Base-by-base conservation (phyloP, 805 yeast genomes). In the Jamesozyma lodderae region DNA sequence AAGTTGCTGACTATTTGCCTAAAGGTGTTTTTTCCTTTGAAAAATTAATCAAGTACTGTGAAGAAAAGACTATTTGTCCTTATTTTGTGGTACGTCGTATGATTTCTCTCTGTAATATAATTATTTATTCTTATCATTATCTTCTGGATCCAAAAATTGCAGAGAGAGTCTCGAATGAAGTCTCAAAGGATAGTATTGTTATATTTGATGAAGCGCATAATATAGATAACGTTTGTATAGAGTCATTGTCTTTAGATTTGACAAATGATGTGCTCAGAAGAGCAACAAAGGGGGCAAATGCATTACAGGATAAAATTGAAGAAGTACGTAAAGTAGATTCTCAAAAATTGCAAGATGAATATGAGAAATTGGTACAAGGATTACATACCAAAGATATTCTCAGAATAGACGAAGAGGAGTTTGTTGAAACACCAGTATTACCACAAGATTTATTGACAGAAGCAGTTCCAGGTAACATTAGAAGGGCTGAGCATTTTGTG, bases 171-270 rank as follows among this genome's bases (percentile, higher is more conserved):
- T 87, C 96, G 4, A 76, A 72, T 45, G 97, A 92, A 55, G 72
- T 92, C 36, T 83, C 95, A 15, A 85, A 87, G 48, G 97, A 92
- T 54, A 75, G 94, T 38, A 92, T 92, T 42, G 82, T 92, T 44
- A 94, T 92, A 28, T 92, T 92, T 57, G 99, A 92, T 64, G 99
- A 92, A 66, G 98, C 98, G 34, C 99, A 92, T 61, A 92, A 92
- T 63, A 92, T 92, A 40, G 98, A 92, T 69, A 92, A 92, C 68
- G 99, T 92, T 41, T 92, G 99, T 66, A 92, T 92, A 41, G 99
- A 92, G 60, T 84, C 97, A 0, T 62, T 92, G 30, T 85, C 96
- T 5, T 70, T 92, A 35, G 97, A 92, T 56, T 65, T 92, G 46
- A 92, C 96, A 0, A 95, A 87, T 49, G 96, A 90, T 48, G 76